Conservation (phyloP, 1,139 yeast species). For the Nakaseomyces glabratus region DNA sequence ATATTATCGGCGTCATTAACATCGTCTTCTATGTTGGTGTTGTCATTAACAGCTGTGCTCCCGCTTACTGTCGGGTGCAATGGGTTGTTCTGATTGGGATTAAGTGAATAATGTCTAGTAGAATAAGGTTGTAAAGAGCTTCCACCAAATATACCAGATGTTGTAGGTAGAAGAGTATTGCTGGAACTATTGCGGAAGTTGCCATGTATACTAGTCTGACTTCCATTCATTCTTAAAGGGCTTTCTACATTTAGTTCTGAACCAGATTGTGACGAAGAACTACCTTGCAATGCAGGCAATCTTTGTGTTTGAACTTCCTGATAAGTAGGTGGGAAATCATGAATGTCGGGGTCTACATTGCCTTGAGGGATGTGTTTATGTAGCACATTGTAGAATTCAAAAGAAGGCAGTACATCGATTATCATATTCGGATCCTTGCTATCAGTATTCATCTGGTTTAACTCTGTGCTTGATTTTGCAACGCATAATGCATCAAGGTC, state of each 20-base stretch:
- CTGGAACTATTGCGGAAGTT: constrained; percentile 2
- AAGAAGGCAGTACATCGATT: constrained; percentile 25
- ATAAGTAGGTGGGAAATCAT: constrained; percentile 23
- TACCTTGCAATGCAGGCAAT: background rate
- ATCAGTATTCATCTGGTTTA: background rate
- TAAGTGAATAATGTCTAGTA: constrained; percentile 11
- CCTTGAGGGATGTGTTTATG: constrained; percentile 27
- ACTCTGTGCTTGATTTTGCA: background rate
- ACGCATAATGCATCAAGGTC: constrained; percentile 1
- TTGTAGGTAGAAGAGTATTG: constrained; percentile 5
- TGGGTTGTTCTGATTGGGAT: constrained; percentile 8
- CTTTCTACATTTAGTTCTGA: constrained; percentile 1
- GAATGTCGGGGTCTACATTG: constrained; percentile 22
- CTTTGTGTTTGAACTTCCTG: constrained; percentile 14
- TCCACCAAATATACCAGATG: constrained; percentile 3
- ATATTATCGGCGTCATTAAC: constrained; percentile 21
- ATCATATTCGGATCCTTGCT: constrained; percentile 5
- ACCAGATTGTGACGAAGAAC: background rate
- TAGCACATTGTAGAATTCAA: constrained; percentile 25
- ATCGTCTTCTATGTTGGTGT: constrained; percentile 15
- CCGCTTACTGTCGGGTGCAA: constrained; percentile 2
- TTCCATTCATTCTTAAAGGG: constrained; percentile 1
- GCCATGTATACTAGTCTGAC: constrained; percentile 6
- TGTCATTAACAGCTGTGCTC: background rate
- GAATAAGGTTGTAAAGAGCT: constrained; percentile 12